phyloP scores from a whole-genome alignment of 805 yeast genomes.

The Ogataea methylovora region DNA sequence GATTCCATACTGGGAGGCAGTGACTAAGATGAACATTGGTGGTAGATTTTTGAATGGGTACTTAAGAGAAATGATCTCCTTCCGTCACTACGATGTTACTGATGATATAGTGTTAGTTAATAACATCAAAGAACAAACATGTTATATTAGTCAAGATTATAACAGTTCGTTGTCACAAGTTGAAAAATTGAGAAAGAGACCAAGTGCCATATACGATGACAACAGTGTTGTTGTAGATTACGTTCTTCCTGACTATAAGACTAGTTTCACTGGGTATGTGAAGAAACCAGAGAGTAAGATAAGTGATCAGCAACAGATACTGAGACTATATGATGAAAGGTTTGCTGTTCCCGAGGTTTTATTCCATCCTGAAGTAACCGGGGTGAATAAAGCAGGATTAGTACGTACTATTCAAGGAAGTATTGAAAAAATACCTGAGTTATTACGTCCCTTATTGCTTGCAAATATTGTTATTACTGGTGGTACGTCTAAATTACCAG shows the following conservation, averaged over 20 bases:
- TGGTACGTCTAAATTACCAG: constrained; percentile 68
- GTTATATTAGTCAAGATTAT: constrained; percentile 62
- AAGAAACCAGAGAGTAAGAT: constrained; percentile 4
- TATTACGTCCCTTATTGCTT: constrained; percentile 63
- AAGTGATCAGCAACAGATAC: constrained; percentile 35
- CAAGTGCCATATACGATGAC: constrained; percentile 11
- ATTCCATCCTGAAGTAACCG: constrained; percentile 79
- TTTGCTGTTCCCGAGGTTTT: constrained; percentile 82
- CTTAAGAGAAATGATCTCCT: constrained; percentile 77
- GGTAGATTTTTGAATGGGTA: constrained; percentile 82
- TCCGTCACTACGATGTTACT: constrained; percentile 85
- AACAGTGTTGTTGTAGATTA: constrained; percentile 48
- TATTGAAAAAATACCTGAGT: constrained; percentile 63
- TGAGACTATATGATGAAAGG: constrained; percentile 73
- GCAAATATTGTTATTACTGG: constrained; percentile 80
- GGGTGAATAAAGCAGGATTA: constrained; percentile 73
- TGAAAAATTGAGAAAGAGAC: constrained; percentile 15
- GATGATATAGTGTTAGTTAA: constrained; percentile 85
- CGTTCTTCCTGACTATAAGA: constrained; percentile 81
- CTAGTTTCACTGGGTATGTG: constrained; percentile 70
- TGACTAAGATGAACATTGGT: constrained; percentile 74
- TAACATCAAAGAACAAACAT: constrained; percentile 73
- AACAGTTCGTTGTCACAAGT: constrained; percentile 18
- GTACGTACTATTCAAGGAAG: constrained; percentile 63
- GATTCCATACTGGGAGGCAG: constrained; percentile 66